Base-by-base conservation (phyloP, 306 rosid species). In the Hylodesmum podocarpum region DNA sequence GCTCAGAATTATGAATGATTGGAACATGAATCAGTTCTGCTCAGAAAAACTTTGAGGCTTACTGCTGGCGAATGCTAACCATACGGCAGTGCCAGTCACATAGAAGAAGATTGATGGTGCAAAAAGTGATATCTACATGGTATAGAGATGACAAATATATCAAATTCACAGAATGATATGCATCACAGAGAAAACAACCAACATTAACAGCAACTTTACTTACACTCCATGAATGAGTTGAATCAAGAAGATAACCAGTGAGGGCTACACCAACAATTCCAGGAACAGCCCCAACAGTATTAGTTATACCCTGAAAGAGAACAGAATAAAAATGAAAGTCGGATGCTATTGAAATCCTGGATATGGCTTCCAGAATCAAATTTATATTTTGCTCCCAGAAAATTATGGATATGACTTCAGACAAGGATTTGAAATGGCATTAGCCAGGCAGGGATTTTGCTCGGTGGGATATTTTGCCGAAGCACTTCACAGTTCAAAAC, bases 191-290 rank as follows among this genome's bases (percentile, higher is more conserved):
- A 36, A 58, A 36, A n/a, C 0, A 47, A 0, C 8, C 46, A 68
- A 70, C 9, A 49, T 43, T 78, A 22, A 34, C 8, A 72, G 55
- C 43, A 68, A 89, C 99, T 89, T 88, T 69, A 89, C 99, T 89
- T 88, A 96, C 98, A 82, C 97, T 88, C 99, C 99, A 95, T 47
- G 99, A 95, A 89, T 96, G 97, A 81, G 99, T 96, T 80, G 46
- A 78, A 81, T 96, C 99, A 69, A 96, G 95, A 83, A 92, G 96
- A 77, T 89, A 91, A 50, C 97, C 99, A 1, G 99, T 89, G 87
- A 92, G 97, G 24, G 96, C 96, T 66, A 95, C 96, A 24, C 98
- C 98, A 62, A 95, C 88, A 34, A 92, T 92, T 77, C 97, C 98
- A 58, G 98, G 99, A 70, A 92, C 70, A 2, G 99, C 98, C 76